Evolutionary conservation across 495 filamentous ascomycete genomes (phyloP), one percentile per base, ranked within the genome.

Genomic region (Letharia lupina): DNA sequence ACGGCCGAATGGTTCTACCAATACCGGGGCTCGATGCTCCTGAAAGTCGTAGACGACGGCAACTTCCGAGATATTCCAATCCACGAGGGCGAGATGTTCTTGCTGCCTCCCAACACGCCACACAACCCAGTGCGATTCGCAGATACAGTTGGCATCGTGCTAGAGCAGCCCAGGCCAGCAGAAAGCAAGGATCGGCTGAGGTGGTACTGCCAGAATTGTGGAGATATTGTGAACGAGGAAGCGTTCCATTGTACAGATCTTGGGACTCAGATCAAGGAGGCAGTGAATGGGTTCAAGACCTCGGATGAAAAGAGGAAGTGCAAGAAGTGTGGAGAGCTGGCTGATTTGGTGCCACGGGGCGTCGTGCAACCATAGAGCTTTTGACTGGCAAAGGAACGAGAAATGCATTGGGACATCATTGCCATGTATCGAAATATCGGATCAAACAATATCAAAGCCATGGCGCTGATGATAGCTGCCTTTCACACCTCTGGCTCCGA

Each of bases 1-100:
- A 98, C 94, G 0, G 86, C 94, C 10, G 94, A 98, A 73, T 98
- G 91, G 85, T 98, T 98, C 83, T 98, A 95, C 82, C 93, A 97
- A 74, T 89, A 96, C 80, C 84, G 86, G 65, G 94, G 94, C 60
- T 84, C 84, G 37, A 96, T 98, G 94, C 80, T 97, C 28, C 86
- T 98, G 60, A 96, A 95, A 72, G 90, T 94, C 4, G 91, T 98
- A 42, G 85, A 88, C 64, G 75, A 75, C 6, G 80, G 79, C 37
- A 75, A 77, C 15, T 96, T 96, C 77, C 81, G 84, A 64, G 94
- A 98, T 75, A 87, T 98, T 63, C 81, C 87, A 59, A 96, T 98
- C 73, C 81, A 86, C 69, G 93, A 98, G 77, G 93, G 93, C 63
- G 93, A 95, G 48, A 89, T 98, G 83, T 98, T 96, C 77, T 82